Evolutionary conservation across 768 basidiomycete genomes (phyloP).

Genomic region (Russula lepida): DNA sequence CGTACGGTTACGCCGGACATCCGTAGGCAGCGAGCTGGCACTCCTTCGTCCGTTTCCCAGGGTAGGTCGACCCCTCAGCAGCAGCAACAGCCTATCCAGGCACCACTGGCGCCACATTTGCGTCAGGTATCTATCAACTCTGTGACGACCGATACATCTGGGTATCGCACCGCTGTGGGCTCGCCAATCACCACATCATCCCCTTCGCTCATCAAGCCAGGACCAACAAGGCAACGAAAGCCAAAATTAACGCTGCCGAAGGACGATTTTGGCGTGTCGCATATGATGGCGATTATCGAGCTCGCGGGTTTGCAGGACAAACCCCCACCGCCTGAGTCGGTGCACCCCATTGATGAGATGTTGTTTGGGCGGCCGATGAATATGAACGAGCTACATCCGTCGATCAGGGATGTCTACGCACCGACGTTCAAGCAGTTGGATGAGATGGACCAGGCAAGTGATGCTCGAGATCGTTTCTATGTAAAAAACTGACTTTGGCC

Average conservation of each 20-base stretch:
- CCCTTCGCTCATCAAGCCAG: slow-evolving; percentile 18
- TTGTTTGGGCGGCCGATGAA: slow-evolving; percentile 63
- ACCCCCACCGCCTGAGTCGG: slow-evolving; percentile 30
- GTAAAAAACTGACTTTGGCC: neutral
- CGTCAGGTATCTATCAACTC: slow-evolving; percentile 16
- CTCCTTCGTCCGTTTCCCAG: slow-evolving; percentile 11
- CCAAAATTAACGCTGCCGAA: slow-evolving; percentile 44
- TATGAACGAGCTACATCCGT: slow-evolving; percentile 57
- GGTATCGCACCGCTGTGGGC: slow-evolving; percentile 19
- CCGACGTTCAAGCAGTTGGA: slow-evolving; percentile 65
- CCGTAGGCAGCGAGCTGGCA: slow-evolving; percentile 6
- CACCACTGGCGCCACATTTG: slow-evolving; percentile 5
- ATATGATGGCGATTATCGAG: slow-evolving; percentile 87
- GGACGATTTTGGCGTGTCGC: slow-evolving; percentile 78
- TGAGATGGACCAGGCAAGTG: slow-evolving; percentile 66
- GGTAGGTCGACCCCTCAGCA: slow-evolving; percentile 11
- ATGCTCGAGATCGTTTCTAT: neutral
- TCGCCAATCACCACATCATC: slow-evolving; percentile 10
- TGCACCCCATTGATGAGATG: slow-evolving; percentile 63
- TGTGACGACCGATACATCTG: slow-evolving; percentile 19
- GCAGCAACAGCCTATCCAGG: neutral
- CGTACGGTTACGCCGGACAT: slow-evolving; percentile 24
- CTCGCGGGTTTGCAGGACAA: slow-evolving; percentile 37
- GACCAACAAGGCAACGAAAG: slow-evolving; percentile 34
- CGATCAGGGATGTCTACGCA: slow-evolving; percentile 61